Base-by-base conservation (phyloP, 371 early-diverging fungal genomes). In the Mortierella sp. region DNA sequence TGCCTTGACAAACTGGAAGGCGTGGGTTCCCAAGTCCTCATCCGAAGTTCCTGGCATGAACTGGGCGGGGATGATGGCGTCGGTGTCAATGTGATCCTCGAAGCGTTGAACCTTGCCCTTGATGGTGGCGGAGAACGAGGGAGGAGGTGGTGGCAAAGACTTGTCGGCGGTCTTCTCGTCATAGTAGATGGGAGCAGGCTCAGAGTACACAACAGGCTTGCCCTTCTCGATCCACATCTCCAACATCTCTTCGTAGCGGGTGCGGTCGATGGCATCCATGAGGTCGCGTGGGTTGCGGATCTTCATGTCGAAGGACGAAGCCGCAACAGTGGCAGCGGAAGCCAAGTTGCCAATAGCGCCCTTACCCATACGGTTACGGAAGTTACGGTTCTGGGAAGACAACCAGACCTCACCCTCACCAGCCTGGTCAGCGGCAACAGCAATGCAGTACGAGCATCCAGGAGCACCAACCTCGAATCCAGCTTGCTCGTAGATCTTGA, bases 401-500 rank as follows among this genome's bases (percentile, higher is more conserved):
- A 92, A 80, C 92, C 92, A 92, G 21, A 92, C 88, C 73, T 92
- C 92, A 24, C 91, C 92, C 45, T 92, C 90, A 47, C 88, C 88
- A 47, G 92, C 92, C 41, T 81, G 80, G 63, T 92, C 92, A 16
- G 92, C 92, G 12, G 92, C 92, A 57, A 92, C 86, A 29, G 88
- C 92, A 59, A 92, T 85, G 74, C 92, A 92, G 86, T 92, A 92
- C n/a, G 88, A 87, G 79, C 92, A 92, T 45, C 92, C 92, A n/a
- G 92, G 92, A n/a, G 89, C 91, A 43, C 92, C 92, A 59, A 92
- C 63, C 48, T 77, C 79, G 71, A 92, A 92, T 8, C 92, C 92
- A 27, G 91, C 91, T 60, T 87, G 83, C 78, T 91, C 86, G 70
- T 92, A 92, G 51, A 87, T 79, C 60, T 87, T 86, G 63, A 90